Base-by-base conservation (phyloP, 2,329 filamentous ascomycete genomes). In the Plectosphaerella plurivora region DNA sequence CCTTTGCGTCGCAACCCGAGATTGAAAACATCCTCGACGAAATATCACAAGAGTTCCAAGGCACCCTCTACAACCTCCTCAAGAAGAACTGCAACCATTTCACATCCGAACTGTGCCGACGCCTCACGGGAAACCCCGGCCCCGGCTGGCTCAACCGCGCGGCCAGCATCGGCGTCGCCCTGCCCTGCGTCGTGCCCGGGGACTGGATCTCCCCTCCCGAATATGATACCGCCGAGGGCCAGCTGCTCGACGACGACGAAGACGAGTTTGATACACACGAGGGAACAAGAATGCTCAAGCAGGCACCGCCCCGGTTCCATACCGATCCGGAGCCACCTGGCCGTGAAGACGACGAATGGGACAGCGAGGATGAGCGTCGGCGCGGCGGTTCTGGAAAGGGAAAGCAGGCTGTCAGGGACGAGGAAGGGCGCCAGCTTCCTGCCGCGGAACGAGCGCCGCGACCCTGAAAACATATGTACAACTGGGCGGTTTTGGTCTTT, bases 71-170 rank as follows among this genome's bases (percentile, higher is more conserved):
- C 69, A 93, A 94, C 63, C 79, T 95, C 14, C 77, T 95, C 45
- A 91, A 86, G 18, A 84, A 84, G 60, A 95, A 95, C 68, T 95
- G 90, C 78, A 95, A 95, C 67, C 90, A 95, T 67, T 95, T 95
- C 66, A 93, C 89, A 2, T 84, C 83, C 18, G 83, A 87, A 61
- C 78, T 95, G 16, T 91, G 88, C 68, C 76, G 86, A 65, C 82
- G 81, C 59, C 77, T 95, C 51, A 93, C 88, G 2, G 83, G 85
- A 6, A 79, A 82, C 45, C 73, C 83, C 1, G 88, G 87, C 0
- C 90, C 90, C 0, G 71, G 69, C 16, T 95, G 89, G 87, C 73
- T 95, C 51, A 95, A 95, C 63, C 82, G 90, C 51, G 90, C 90
- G 1, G 90, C 90, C n/a, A 87, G 82, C 60, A 89, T 95, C 57